A percentile compares a stretch with the other conserved stretches of the same genome.
Evolutionary conservation across 2,329 filamentous ascomycete genomes (phyloP).

Genomic region (Huntiella abstrusa): DNA sequence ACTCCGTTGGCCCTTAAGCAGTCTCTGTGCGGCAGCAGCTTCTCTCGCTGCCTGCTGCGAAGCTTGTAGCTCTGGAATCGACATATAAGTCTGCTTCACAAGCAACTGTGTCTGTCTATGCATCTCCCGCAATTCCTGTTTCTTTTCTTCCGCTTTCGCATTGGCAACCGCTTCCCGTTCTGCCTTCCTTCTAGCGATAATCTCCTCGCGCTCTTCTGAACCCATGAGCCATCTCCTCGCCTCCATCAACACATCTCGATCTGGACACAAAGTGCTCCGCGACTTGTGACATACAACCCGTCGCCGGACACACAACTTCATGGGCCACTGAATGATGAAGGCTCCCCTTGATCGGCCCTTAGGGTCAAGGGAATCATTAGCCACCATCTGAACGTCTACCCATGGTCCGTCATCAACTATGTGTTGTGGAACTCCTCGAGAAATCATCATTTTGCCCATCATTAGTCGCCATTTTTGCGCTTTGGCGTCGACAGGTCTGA

Average conservation of each 20-base stretch:
- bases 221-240: constrained; percentile 31
- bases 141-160: too few relatives aligned
- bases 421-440: constrained; percentile 28
- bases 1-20: not conserved
- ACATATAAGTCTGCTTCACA: not conserved
- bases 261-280: constrained; percentile 22
- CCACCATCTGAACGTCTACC: constrained; percentile 31
- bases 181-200: constrained; percentile 27
- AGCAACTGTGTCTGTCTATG: constrained; percentile 22
- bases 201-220: constrained; percentile 27
- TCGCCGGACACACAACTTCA: constrained; percentile 33
- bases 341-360: constrained; percentile 20
- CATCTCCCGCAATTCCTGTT: constrained; percentile 12
- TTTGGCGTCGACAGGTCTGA: constrained; percentile 20
- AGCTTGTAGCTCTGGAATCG: not conserved
- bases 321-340: constrained; percentile 33
- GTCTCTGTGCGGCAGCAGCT: not conserved
- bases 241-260: constrained; percentile 28
- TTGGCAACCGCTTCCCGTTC: constrained; percentile 24
- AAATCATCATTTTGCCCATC: constrained; percentile 31
- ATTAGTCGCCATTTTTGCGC: constrained; percentile 29
- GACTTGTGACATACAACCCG: constrained; percentile 24
- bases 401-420: constrained; percentile 27
- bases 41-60: not conserved
- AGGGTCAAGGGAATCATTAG: constrained; percentile 24